Base-by-base conservation (phyloP, 2,329 filamentous ascomycete genomes). In the Fusarium chuoi region DNA sequence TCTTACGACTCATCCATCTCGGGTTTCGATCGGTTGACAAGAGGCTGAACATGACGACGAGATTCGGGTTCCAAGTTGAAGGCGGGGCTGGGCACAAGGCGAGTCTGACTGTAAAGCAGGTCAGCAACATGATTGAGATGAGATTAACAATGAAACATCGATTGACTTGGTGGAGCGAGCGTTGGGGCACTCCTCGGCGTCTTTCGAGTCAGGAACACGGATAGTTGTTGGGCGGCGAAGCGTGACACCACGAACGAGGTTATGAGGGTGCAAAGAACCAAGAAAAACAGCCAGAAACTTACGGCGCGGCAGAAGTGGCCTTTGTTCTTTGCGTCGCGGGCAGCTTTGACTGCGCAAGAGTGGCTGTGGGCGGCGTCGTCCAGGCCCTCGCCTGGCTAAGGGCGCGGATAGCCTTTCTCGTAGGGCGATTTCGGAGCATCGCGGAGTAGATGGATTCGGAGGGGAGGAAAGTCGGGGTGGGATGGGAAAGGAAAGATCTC, bases 1-100 rank as follows among this genome's bases (percentile, higher is more conserved):
- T 87, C 92, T 76, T 91, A 94, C 92, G 93, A 95, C 82, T 95
- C 93, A 82, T 95, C 93, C 87, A 94, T 91, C 70, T 92, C 90
- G 65, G 87, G 86, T 68, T 85, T 83, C 79, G 87, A 85, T 62
- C 85, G 84, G 81, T 89, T 89, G 78, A 90, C 89, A 69, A 94
- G 86, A 70, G 92, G 91, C 75, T 93, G 91, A 68, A 93, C 89
- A 89, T 93, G 59, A 18, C n/a, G 9, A 39, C 49, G 49, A 55
- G 51, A 41, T 42, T 55, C 38, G 38, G 52, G 52, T 42, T 55
- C 52, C 26, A 33, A 42, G 52, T 55, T 55, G 52, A 55, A 55
- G 26, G 38, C 52, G 52, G 52, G 36, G 38, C 52, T 55, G 28
- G 52, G 52, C 36, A 30, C 51, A 42, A 38, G 36, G 26, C 51